Evolutionary conservation across 768 basidiomycete genomes (phyloP).

Genomic region (Leccinum ochraceum): DNA sequence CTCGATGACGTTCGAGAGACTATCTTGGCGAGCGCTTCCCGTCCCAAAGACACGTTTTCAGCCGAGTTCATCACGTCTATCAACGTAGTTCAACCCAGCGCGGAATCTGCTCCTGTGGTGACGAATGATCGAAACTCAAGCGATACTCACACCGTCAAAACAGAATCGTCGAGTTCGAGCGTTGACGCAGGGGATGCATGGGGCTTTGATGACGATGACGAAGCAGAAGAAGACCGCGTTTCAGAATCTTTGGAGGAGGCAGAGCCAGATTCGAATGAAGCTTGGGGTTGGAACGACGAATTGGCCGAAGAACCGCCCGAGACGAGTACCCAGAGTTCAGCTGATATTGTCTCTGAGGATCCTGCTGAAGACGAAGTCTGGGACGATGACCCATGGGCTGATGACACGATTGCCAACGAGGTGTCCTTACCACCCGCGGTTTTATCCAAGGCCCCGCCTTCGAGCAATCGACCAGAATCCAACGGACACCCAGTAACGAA

Average conservation of each 20-base stretch:
- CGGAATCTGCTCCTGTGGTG: slow-evolving; percentile 2
- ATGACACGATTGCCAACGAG: slow-evolving; percentile 37
- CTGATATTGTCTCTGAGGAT: slow-evolving; percentile 21
- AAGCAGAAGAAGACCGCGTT: slow-evolving; percentile 20
- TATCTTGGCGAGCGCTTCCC: slow-evolving; percentile 40
- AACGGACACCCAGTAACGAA: slow-evolving; percentile 22
- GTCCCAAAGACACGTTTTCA: slow-evolving; percentile 26
- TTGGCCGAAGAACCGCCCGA: slow-evolving; percentile 27
- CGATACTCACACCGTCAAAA: slow-evolving; percentile 36
- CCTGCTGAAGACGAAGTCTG: slow-evolving; percentile 46
- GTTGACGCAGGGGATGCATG: slow-evolving; percentile 41
- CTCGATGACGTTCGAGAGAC: slow-evolving; percentile 61
- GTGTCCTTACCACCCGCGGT: slow-evolving; percentile 29
- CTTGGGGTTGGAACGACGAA: slow-evolving; percentile 77
- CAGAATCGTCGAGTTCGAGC: slow-evolving; percentile 26
- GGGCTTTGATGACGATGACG: slow-evolving; percentile 54
- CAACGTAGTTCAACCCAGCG: not conserved
- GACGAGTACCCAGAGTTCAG: slow-evolving; percentile 21
- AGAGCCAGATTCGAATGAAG: slow-evolving; percentile 50
- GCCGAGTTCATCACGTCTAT: slow-evolving; percentile 21
- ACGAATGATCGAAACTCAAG: slow-evolving; percentile 50
- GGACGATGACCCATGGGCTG: slow-evolving; percentile 76
- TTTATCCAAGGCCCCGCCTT: slow-evolving; percentile 33
- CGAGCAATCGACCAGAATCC: slow-evolving; percentile 49
- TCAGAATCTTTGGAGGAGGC: slow-evolving; percentile 19